Base-by-base conservation (phyloP, 345 rosid genomes). In the Anastatica hierochuntica region DNA sequence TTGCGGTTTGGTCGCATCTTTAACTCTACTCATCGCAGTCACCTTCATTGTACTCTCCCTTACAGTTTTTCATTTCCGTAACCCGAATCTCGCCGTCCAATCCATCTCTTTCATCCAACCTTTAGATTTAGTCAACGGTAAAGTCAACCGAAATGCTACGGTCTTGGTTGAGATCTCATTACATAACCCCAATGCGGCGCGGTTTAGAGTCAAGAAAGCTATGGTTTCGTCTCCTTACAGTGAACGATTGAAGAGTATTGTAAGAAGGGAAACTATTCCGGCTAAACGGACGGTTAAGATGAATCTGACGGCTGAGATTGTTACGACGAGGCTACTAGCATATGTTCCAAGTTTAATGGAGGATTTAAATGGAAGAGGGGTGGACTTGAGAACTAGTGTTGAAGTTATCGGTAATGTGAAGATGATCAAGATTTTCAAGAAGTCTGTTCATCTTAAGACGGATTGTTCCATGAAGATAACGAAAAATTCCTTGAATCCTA, bases 41-140 rank as follows among this genome's bases (percentile, higher is more conserved):
- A 58, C 60, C 15, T 66, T 59, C 60, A 52, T 66, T 37, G 50
- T 58, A 31, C 60, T 66, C 14, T 44, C 55, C 38, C 65, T 66
- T 37, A 66, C 71, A 0, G 49, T 52, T 33, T 44, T 53, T 49
- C 65, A 59, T 39, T 59, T 45, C 60, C 71, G 38, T 17, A 58
- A 11, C 65, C 71, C 71, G 8, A 23, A 39, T 0, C 71, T 66
- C 43, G 20, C 49, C 14, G 55, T 66, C 3, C 18, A 60, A 8
- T 45, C 60, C 18, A 38, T 59, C 4, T 44, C 55, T 13, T 20
- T 58, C 8, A 58, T 14, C 70, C 58, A 65, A 35, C 64, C 24
- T 14, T 49, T 50, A 4, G 63, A 43, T 8, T n/a, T 57, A 7
- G 64, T 49, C 64, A 50, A 43, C 48, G 58, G 59, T 16, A 6